Base-by-base conservation (phyloP, 1,139 yeast genomes). In the Sugiyamaella pinicola region DNA sequence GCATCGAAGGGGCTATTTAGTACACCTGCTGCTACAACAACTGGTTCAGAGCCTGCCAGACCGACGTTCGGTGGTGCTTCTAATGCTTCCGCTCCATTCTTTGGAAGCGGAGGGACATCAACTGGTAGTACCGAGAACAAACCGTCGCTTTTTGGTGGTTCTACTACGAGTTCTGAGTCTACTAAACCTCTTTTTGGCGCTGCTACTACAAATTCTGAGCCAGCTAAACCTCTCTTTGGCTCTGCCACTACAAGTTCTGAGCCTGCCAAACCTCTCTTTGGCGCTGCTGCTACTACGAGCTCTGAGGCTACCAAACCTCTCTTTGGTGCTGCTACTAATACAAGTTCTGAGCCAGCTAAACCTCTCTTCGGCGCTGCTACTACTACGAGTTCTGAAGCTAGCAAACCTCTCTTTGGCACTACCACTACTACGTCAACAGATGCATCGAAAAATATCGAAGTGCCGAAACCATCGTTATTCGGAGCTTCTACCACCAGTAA, bases 61-160 rank as follows among this genome's bases (percentile, higher is more conserved):
- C 60, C 66, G 40, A 57, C 66, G 4, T 69, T 70, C 6, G 24
- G 35, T 21, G 55, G 55, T 12, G 47, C 52, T 34, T 35, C 53
- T 24, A 40, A 53, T 4, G 21, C 21, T 6, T 24, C 28, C 9
- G 9, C 28, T 24, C 28, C 28, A 24, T 24, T 24, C 6, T 24
- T 24, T 24, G n/a, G n/a, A n/a, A n/a, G n/a, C n/a, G n/a, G n/a
- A n/a, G 28, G 28, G 28, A 9, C 28, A 24, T 24, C 28, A 24
- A 6, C 28, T 6, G 9, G 28, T 24, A 24, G 28, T 24, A 24
- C 28, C 28, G 28, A 24, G 28, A 24, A 9, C 9, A 24, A 24
- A 24, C 28, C 28, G 9, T 24, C n/a, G n/a, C n/a, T 24, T 6
- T 24, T 24, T 24, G 28, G 28, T 9, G 28, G n/a, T n/a, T n/a